A percentile compares a stretch with the other conserved stretches of the same genome.
Evolutionary conservation across 2,329 filamentous ascomycete species (phyloP).

Genomic region (Cryphonectria naterciae): DNA sequence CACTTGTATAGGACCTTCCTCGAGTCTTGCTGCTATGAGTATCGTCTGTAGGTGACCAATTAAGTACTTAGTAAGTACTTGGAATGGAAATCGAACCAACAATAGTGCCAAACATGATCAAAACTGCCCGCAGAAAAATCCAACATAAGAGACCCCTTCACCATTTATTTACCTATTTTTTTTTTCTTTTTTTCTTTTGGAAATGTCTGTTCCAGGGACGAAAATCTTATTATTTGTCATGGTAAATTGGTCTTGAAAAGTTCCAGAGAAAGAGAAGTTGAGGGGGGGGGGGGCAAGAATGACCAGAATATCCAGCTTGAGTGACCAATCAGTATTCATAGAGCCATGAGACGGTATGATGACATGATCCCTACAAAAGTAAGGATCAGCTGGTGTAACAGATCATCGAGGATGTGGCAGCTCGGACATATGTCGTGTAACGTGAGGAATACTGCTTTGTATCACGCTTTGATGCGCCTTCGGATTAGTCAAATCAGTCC

Average conservation of each 20-base stretch:
- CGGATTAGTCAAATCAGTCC: not conserved
- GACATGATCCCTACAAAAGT: not conserved
- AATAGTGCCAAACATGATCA: not conserved
- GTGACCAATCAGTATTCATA: too few relatives aligned
- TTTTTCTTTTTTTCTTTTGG: too few relatives aligned
- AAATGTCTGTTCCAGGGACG: too few relatives aligned
- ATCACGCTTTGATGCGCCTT: not conserved
- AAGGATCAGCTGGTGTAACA: not conserved
- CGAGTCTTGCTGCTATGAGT: not conserved
- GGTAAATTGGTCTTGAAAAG: too few relatives aligned
- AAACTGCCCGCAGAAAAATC: not conserved
- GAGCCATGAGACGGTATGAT: too few relatives aligned
- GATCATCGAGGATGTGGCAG: not conserved
- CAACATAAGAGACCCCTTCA: too few relatives aligned
- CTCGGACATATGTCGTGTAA: not conserved
- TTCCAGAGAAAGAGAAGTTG: too few relatives aligned
- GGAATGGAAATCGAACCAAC: not conserved
- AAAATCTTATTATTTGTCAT: too few relatives aligned
- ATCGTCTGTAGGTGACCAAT: not conserved
- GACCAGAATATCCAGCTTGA: too few relatives aligned
- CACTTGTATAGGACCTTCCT: not conserved
- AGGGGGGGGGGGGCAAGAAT: not conserved
- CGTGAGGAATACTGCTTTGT: not conserved
- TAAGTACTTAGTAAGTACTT: not conserved
- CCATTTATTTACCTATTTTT: too few relatives aligned